A percentile compares a stretch with the other conserved stretches of the same genome.
phyloP scores from a whole-genome alignment of 176 grass and related monocot genomes.

The Musa schizocarpa region DNA sequence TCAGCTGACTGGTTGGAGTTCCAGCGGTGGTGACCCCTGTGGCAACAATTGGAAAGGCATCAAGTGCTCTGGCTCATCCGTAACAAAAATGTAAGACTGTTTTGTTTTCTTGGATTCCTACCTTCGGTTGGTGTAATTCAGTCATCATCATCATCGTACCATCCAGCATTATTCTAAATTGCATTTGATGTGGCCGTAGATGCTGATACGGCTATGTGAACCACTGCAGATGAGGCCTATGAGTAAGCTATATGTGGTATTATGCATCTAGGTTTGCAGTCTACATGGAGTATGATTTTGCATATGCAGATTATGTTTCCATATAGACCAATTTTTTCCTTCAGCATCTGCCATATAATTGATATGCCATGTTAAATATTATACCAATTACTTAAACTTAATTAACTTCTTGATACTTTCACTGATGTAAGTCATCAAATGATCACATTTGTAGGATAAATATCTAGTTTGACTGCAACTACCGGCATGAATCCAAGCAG shows the following conservation, averaged over 20 bases:
- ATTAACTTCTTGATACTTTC: too few relatives aligned
- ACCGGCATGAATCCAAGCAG: neutral
- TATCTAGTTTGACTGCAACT: neutral
- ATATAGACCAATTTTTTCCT: neutral
- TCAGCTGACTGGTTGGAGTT: slow-evolving; percentile 50
- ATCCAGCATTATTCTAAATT: neutral
- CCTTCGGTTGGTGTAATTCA: neutral
- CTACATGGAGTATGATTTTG: neutral
- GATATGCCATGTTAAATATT: neutral
- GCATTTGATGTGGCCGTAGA: neutral
- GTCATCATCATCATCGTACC: neutral
- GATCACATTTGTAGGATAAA: neutral
- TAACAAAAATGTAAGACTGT: slow-evolving; percentile 64
- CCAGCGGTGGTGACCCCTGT: slow-evolving; percentile 64
- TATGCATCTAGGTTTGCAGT: neutral
- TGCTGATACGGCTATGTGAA: neutral
- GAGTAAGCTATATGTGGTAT: neutral
- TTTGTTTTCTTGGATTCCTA: slow-evolving; percentile 6
- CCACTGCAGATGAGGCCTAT: neutral
- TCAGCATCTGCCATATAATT: neutral
- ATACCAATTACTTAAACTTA: neutral
- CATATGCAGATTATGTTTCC: neutral
- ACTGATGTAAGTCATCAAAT: neutral
- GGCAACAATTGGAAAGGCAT: slow-evolving; percentile 55
- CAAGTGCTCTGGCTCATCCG: slow-evolving; percentile 56